phyloP scores from a whole-genome alignment of 2,329 filamentous ascomycete species.

The Aspergillus jensenii region DNA sequence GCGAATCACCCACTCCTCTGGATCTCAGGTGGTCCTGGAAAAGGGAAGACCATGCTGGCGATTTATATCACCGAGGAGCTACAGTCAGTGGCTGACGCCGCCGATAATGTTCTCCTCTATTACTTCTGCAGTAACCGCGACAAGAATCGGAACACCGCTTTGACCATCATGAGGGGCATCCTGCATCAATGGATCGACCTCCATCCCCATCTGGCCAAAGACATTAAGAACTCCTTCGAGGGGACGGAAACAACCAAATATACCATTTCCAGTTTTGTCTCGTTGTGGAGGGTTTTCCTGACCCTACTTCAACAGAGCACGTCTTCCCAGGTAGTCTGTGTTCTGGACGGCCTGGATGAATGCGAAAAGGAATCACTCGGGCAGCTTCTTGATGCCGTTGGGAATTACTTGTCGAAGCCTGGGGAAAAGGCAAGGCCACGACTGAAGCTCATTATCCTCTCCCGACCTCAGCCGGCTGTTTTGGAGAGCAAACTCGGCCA shows the following conservation, averaged over 20 bases:
- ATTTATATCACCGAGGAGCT: slow-evolving; percentile 32
- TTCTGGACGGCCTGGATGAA: slow-evolving; percentile 22
- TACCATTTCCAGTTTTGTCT: not conserved
- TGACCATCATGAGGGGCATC: slow-evolving; percentile 18
- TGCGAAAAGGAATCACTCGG: slow-evolving; percentile 20
- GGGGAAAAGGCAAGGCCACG: slow-evolving; percentile 4
- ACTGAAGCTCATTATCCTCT: not conserved
- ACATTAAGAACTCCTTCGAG: not conserved
- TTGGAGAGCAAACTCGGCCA: not conserved
- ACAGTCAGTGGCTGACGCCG: not conserved
- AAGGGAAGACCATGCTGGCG: slow-evolving; percentile 44
- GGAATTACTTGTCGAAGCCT: no score
- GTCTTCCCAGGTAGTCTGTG: slow-evolving; percentile 17
- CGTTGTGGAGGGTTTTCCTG: not conserved
- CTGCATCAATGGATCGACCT: slow-evolving; percentile 15
- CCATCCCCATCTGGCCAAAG: not conserved
- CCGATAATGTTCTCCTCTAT: slow-evolving; percentile 17
- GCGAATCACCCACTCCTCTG: slow-evolving; percentile 32
- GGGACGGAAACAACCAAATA: no score
- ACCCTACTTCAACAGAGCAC: slow-evolving; percentile 10
- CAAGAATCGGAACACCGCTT: slow-evolving; percentile 21
- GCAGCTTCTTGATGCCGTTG: not conserved
- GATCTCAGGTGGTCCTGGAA: slow-evolving; percentile 38
- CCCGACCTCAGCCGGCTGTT: not conserved
- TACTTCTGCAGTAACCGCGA: slow-evolving; percentile 28